Evolutionary conservation across 805 yeast species (phyloP), one percentile per base, ranked within the genome.

Genomic region (Ogataea siamensis): DNA sequence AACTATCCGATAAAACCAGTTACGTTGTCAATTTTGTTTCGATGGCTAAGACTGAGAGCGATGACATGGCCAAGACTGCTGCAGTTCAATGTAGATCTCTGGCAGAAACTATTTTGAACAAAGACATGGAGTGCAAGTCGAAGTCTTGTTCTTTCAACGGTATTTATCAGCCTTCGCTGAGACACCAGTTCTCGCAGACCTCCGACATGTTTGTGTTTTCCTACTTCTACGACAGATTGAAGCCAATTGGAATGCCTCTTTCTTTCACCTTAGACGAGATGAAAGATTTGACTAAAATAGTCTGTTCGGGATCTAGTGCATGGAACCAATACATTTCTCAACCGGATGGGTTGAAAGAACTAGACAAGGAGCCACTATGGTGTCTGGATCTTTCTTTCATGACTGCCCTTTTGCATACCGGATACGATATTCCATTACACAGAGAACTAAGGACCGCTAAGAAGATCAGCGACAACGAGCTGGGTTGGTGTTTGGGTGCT

Each of bases 401-500:
- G 76, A 80, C 85, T 10, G 80, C 97, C 2, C 67, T 93, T 60
- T 70, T 93, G 49, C 96, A 89, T 63, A 83, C 89, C n/a, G 99
- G 99, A 29, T 93, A 93, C 64, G 97, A 91, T 52, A 87, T 93
- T 48, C 96, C 97, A 45, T 73, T 86, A 42, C 70, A 74, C 49
- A 80, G 98, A 61, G 97, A 91, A 64, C 78, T 93, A 51, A 85
- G 78, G 62, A 93, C 96, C 5, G 98, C 97, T 7, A 80, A 87
- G 69, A 88, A 78, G 59, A 87, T 93, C 52, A 83, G 80, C 36
- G 78, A 80, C 57, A 88, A 87, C 54, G 99, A 93, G 67, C 73
- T 93, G 36, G 99, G 99, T 22, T 93, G 99, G 99, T 93, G 98
- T 70, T 71, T 93, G 40, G 99, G 99, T 53, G 99, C 98, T 2